Conservation (phyloP, 2,329 filamentous ascomycete genomes). For the Erysiphe neolycopersici region DNA sequence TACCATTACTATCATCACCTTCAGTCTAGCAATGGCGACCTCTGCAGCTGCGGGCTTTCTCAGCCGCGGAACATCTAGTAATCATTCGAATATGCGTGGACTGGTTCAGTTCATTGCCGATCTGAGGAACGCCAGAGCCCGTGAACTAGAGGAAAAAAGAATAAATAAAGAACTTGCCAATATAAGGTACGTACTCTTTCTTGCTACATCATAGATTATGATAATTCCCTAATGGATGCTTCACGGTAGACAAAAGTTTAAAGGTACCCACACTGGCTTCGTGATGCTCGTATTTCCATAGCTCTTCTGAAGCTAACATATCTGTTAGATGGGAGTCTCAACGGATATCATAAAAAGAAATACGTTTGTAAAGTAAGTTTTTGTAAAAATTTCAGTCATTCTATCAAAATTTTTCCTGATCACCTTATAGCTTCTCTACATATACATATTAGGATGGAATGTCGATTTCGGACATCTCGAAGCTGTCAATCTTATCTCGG, state of each 20-base stretch:
- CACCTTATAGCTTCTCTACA: conserved; percentile 46
- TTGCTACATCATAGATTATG: background rate
- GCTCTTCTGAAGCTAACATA: background rate
- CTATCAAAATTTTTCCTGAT: no score
- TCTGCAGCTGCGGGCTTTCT: conserved; percentile 26
- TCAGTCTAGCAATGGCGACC: conserved; percentile 8
- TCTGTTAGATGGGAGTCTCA: conserved; percentile 48
- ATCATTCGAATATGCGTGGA: conserved; percentile 46
- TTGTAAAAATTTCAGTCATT: background rate
- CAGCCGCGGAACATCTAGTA: conserved; percentile 32
- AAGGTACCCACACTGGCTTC: conserved; percentile 22
- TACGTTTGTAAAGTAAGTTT: conserved; percentile 74
- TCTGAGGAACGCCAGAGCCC: conserved; percentile 73
- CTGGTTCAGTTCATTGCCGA: conserved; percentile 97
- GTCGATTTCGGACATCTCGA: conserved; percentile 97
- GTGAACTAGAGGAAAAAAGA: conserved; percentile 92
- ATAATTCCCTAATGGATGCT: background rate
- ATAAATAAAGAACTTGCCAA: conserved; percentile 99
- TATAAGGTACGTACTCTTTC: conserved; percentile 36
- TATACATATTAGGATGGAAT: conserved; percentile 97
- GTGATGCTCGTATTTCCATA: background rate
- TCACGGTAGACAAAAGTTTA: conserved; percentile 59
- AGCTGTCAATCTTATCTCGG: conserved; percentile 91
- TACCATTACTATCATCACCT: no score
- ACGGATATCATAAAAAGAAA: conserved; percentile 98